Evolutionary conservation across 106 monocot genomes (phyloP).

Genomic region (Dendrobium catenatum): DNA sequence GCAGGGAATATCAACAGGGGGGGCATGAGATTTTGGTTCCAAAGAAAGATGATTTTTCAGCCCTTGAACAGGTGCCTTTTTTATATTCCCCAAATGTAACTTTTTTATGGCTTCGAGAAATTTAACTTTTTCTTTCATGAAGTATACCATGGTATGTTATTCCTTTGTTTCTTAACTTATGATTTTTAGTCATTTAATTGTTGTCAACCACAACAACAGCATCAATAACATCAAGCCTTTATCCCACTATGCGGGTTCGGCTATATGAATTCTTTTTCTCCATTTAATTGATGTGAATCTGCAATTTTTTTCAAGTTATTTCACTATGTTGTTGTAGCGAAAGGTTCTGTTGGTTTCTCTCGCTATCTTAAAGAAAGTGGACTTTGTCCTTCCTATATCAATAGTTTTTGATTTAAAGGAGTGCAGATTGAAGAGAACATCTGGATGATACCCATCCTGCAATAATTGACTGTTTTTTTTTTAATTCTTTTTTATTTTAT

Average conservation of each 20-base stretch:
- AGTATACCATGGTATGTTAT: background rate
- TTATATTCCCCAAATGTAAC: background rate
- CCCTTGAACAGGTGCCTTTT: slow-evolving; percentile 74
- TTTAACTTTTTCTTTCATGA: slow-evolving; percentile 1
- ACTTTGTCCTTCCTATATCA: too few relatives aligned
- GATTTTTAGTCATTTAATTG: background rate
- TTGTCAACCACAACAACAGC: background rate
- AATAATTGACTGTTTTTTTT: too few relatives aligned
- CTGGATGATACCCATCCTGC: too few relatives aligned
- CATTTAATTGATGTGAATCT: background rate
- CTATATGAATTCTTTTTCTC: background rate
- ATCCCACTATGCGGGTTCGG: too few relatives aligned
- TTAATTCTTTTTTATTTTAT: too few relatives aligned
- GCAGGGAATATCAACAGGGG: slow-evolving; percentile 13
- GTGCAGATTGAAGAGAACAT: too few relatives aligned
- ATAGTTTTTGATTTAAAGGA: too few relatives aligned
- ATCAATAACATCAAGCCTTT: too few relatives aligned
- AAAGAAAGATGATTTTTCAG: slow-evolving; percentile 71
- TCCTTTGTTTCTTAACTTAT: background rate
- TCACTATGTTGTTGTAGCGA: background rate
- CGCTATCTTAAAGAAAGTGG: background rate
- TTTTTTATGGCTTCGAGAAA: background rate
- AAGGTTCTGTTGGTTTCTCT: background rate
- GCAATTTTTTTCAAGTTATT: background rate
- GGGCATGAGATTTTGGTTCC: slow-evolving; percentile 17